Percentiles rank a stretch among this genome's conserved stretches.
Conservation (phyloP, 352 stramenopile species). For the Pythium brachiatum region DNA sequence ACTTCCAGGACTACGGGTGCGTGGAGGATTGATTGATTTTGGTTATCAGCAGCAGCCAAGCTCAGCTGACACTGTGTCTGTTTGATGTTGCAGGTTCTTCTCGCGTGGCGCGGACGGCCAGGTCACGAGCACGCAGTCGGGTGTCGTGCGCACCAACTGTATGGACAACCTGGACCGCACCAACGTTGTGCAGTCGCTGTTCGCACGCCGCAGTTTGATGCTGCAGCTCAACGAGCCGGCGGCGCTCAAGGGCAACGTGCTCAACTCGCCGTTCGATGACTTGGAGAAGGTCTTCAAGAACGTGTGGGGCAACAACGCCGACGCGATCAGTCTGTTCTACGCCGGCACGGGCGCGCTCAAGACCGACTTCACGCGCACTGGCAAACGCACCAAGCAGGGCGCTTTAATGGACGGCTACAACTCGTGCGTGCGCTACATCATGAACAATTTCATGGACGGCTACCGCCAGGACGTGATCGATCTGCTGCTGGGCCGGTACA, state of each 20-base stretch:
- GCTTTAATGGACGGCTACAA: conserved; percentile 94
- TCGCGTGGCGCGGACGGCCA: conserved; percentile 43
- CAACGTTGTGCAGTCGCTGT: conserved; percentile 96
- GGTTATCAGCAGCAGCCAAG: background rate
- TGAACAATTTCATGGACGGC: conserved; percentile 95
- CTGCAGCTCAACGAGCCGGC: conserved; percentile 46
- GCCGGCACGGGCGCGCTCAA: conserved; percentile 93
- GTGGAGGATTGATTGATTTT: no score
- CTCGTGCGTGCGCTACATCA: conserved; percentile 92
- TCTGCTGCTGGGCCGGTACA: conserved; percentile 77
- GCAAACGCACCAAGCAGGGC: conserved; percentile 87
- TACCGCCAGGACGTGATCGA: conserved; percentile 92
- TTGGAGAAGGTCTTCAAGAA: conserved; percentile 81
- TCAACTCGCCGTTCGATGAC: conserved; percentile 47
- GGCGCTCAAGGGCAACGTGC: conserved; percentile 51
- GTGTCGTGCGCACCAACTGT: conserved; percentile 95
- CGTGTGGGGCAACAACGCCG: conserved; percentile 95
- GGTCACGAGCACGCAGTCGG: conserved; percentile 68
- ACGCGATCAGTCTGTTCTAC: conserved; percentile 93
- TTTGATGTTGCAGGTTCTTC: conserved; percentile 38
- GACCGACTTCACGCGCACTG: conserved; percentile 94
- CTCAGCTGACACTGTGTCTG: background rate
- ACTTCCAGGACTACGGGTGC: conserved; percentile 54
- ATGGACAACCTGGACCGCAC: conserved; percentile 98
- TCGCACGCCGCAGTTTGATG: conserved; percentile 82